These are phyloP conservation scores for Teunomyces aglyptinius DNA, from an alignment of 805 yeast species.

Conservation along the genomic window DNA sequence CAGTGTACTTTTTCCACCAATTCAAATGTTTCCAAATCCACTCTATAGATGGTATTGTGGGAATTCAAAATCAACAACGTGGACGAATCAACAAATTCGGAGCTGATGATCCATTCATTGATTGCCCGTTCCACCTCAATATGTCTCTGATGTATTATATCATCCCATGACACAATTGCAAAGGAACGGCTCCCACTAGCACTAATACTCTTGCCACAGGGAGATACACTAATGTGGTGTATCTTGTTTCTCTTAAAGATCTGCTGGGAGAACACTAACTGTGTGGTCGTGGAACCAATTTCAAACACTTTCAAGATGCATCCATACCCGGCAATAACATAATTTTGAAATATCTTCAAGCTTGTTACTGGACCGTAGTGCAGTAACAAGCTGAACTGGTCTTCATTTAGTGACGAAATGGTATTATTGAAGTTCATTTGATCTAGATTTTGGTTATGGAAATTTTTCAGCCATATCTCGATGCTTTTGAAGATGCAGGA, in stretches of 20 bases:
- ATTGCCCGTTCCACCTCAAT: constrained; percentile 47
- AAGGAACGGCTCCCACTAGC: constrained; percentile 75
- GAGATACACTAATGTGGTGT: constrained; percentile 61
- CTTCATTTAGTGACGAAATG: constrained; percentile 19
- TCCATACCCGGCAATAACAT: constrained; percentile 65
- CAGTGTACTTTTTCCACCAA: constrained; percentile 40
- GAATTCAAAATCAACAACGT: constrained; percentile 62
- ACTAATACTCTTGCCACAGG: constrained; percentile 32
- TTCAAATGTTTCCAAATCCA: constrained; percentile 26
- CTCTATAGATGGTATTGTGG: constrained; percentile 60
- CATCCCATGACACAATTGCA: constrained; percentile 25
- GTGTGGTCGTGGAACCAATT: constrained; percentile 27
- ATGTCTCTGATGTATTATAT: not conserved
- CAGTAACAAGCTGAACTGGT: constrained; percentile 13
- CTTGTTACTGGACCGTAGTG: constrained; percentile 75
- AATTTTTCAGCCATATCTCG: constrained; percentile 1
- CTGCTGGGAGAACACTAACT: constrained; percentile 36
- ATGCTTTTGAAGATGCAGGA: not conserved
- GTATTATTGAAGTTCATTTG: constrained; percentile 7
- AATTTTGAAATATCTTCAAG: constrained; percentile 43
- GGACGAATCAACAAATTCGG: constrained; percentile 45
- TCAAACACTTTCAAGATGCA: constrained; percentile 58
- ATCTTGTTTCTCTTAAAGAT: constrained; percentile 74
- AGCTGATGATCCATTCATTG: constrained; percentile 79
- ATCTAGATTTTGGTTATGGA: not conserved